A percentile compares a stretch with the other conserved stretches of the same genome.
Conservation (phyloP, 2,329 filamentous ascomycete species). For the Colletotrichum sp. region DNA sequence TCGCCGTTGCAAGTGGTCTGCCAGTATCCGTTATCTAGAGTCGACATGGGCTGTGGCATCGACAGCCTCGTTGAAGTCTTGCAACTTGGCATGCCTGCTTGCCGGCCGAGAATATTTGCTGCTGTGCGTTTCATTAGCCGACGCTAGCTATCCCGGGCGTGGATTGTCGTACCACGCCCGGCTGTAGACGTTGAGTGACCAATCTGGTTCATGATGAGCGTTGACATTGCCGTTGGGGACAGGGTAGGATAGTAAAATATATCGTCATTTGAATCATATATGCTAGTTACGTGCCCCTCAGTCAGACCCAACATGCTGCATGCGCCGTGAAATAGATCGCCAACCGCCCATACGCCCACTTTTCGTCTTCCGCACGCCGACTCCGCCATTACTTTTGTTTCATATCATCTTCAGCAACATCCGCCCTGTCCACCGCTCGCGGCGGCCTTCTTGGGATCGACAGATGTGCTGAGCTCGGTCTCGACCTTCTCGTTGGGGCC, state of each 20-base stretch:
- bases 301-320: neutral
- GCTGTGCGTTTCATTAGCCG: neutral
- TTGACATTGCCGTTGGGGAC: neutral
- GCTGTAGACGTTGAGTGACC: neutral
- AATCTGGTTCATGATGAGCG: neutral
- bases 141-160: neutral
- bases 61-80: neutral
- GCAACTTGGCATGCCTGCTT: neutral
- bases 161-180: neutral
- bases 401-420: slow-evolving; percentile 6
- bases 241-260: neutral
- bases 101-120: neutral
- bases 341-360: slow-evolving; percentile 10
- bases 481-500: slow-evolving; percentile 66
- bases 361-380: slow-evolving; percentile 7
- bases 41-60: neutral
- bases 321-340: slow-evolving; percentile 8
- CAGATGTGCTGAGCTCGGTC: slow-evolving; percentile 13
- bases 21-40: neutral
- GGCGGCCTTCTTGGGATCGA: slow-evolving; percentile 17
- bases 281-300: neutral
- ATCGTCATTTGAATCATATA: neutral
- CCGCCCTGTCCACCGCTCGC: slow-evolving; percentile 14
- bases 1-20: neutral
- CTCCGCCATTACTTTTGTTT: neutral